Percentiles rank a stretch among this genome's conserved stretches.
Conservation (phyloP, 441 rosid genomes). For the Croton laevigatus region DNA sequence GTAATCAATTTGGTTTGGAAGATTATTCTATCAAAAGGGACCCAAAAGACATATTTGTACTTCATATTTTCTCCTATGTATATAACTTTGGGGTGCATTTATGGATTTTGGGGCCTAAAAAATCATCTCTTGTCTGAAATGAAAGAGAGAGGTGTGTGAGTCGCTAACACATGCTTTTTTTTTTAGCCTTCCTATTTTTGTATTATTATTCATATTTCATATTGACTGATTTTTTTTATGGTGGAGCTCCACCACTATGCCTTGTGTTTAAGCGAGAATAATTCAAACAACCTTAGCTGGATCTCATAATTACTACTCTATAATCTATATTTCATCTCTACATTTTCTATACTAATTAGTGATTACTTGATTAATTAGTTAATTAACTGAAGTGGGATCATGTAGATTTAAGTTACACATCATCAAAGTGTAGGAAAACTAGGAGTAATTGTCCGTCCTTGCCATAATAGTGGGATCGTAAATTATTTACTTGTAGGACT, state of each 20-base stretch:
- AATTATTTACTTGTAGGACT: too few species aligned
- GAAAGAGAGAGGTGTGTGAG: background rate
- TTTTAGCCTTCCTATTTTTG: background rate
- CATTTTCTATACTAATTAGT: background rate
- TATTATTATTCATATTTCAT: too few species aligned
- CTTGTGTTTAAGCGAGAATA: conserved; percentile 27
- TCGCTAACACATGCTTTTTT: background rate
- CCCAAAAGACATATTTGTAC: too few species aligned
- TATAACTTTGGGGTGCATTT: background rate
- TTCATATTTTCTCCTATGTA: too few species aligned
- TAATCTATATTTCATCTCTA: conserved; percentile 12
- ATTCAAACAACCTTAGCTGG: conserved; percentile 34
- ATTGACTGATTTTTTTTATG: background rate
- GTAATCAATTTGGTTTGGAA: too few species aligned
- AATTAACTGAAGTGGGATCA: too few species aligned
- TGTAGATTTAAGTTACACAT: too few species aligned
- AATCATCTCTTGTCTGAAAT: conserved; percentile 27
- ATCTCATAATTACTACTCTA: conserved; percentile 30
- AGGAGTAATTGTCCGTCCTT: too few species aligned
- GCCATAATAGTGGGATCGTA: too few species aligned
- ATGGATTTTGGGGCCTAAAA: conserved; percentile 31
- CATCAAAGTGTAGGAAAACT: too few species aligned
- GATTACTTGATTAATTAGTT: too few species aligned
- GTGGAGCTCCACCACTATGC: conserved; percentile 24
- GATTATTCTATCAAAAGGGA: too few species aligned